Percentiles rank a stretch among this genome's conserved stretches.
These are phyloP conservation scores for Cercospora beticola DNA, from an alignment of 2,329 filamentous ascomycete species.

Conservation along the genomic window DNA sequence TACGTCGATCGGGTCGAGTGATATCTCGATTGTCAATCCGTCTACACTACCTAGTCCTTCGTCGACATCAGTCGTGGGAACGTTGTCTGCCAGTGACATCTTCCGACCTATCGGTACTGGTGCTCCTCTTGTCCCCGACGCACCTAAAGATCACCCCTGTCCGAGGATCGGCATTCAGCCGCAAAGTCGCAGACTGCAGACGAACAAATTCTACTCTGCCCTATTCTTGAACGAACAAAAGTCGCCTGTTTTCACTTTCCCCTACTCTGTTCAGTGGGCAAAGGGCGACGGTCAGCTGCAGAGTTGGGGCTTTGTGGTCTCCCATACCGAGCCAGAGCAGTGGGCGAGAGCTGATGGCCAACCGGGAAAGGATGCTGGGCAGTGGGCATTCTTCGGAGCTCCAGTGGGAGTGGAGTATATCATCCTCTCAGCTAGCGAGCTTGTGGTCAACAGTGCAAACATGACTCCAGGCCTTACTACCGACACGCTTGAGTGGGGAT, in stretches of 20 bases:
- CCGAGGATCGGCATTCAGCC: slow-evolving; percentile 41
- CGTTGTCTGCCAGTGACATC: slow-evolving; percentile 36
- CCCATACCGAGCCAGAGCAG: slow-evolving; percentile 68
- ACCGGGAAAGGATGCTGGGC: slow-evolving; percentile 46
- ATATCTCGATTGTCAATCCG: slow-evolving; percentile 35
- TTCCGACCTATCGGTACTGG: slow-evolving; percentile 45
- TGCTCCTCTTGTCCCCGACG: slow-evolving; percentile 44
- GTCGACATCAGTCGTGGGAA: slow-evolving; percentile 27
- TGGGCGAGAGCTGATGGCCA: slow-evolving; percentile 46
- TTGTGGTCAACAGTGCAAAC: slow-evolving; percentile 44
- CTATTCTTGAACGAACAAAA: slow-evolving; percentile 74
- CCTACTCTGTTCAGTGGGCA: slow-evolving; percentile 48
- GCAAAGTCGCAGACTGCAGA: slow-evolving; percentile 55
- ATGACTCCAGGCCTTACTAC: slow-evolving; percentile 48
- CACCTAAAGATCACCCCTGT: slow-evolving; percentile 45
- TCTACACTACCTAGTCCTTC: slow-evolving; percentile 31
- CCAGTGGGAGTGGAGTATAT: slow-evolving; percentile 80
- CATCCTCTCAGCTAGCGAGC: slow-evolving; percentile 73
- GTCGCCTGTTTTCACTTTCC: slow-evolving; percentile 70
- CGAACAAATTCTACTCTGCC: slow-evolving; percentile 72
- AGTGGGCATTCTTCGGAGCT: slow-evolving; percentile 69
- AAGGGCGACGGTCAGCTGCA: slow-evolving; percentile 38
- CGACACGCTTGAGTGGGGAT: slow-evolving; percentile 56
- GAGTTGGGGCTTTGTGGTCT: slow-evolving; percentile 78
- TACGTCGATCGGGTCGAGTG: slow-evolving; percentile 30